A percentile compares a stretch with the other conserved stretches of the same genome.
These are phyloP conservation scores for Rhizophagus sp. DNA, from an alignment of 192 early-diverging fungal genomes.

Conservation along the genomic window DNA sequence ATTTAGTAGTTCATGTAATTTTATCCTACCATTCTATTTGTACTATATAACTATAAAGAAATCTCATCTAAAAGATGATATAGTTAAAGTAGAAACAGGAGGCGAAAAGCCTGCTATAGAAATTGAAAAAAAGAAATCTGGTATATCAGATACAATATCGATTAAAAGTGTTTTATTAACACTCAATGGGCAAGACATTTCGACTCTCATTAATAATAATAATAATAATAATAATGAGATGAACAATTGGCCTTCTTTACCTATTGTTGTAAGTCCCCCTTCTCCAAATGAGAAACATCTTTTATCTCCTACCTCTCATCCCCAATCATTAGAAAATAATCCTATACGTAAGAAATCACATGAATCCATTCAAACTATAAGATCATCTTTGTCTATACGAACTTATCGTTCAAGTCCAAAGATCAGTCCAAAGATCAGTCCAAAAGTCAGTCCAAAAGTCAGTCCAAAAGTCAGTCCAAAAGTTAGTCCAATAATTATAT, in stretches of 20 bases:
- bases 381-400: neutral
- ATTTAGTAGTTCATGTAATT: slow-evolving; percentile 67
- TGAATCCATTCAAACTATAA: neutral
- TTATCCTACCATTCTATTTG: slow-evolving; percentile 66
- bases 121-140: neutral
- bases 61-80: slow-evolving; percentile 23
- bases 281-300: slow-evolving; percentile 2
- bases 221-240: neutral
- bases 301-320: neutral
- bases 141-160: neutral
- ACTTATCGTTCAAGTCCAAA: neutral
- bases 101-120: slow-evolving; percentile 15
- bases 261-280: slow-evolving; percentile 13
- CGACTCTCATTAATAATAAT: neutral
- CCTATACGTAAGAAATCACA: neutral
- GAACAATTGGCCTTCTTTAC: neutral
- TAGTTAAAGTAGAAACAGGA: slow-evolving; percentile 18
- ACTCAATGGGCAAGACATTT: too few relatives aligned
- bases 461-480: neutral
- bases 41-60: slow-evolving; percentile 39
- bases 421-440: neutral
- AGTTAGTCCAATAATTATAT: neutral
- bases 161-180: neutral
- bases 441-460: neutral
- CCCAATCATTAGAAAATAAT: neutral